A percentile compares a stretch with the other conserved stretches of the same genome.
phyloP scores from a whole-genome alignment of 768 basidiomycete genomes.

The Russula abietina region DNA sequence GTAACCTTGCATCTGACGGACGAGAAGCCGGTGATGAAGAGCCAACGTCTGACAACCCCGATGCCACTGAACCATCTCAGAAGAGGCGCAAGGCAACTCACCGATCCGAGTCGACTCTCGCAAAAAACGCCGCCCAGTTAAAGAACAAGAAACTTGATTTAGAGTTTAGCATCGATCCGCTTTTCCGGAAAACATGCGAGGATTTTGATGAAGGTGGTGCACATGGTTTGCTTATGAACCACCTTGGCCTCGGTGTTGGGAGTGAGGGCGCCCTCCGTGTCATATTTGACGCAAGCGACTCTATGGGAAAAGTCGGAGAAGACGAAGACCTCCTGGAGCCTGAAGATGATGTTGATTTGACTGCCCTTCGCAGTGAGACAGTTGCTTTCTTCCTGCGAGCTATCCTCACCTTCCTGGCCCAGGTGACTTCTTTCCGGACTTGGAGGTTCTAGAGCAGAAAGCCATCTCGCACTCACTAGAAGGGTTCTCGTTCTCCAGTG shows the following conservation, averaged over 20 bases:
- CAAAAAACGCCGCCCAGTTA: constrained; percentile 74
- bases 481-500: constrained; percentile 76
- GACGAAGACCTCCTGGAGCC: constrained; percentile 70
- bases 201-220: constrained; percentile 99
- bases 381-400: constrained; percentile 11
- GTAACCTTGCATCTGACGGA: constrained; percentile 72
- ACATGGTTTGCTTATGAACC: constrained; percentile 94
- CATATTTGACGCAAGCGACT: constrained; percentile 94
- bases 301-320: constrained; percentile 63
- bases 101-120: constrained; percentile 79
- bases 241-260: constrained; percentile 71
- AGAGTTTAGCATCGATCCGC: constrained; percentile 92
- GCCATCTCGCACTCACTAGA: constrained; percentile 78
- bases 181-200: constrained; percentile 96
- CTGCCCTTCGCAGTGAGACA: constrained; percentile 50
- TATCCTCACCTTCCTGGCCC: constrained; percentile 19
- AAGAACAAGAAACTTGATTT: constrained; percentile 90
- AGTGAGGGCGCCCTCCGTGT: constrained; percentile 80
- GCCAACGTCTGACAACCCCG: constrained; percentile 51
- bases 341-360: constrained; percentile 61
- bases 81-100: constrained; percentile 57
- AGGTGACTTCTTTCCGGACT: constrained; percentile 72
- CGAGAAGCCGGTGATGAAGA: constrained; percentile 57
- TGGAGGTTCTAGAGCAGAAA: constrained; percentile 54
- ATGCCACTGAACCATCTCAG: constrained; percentile 58